Evolutionary conservation across 2,329 filamentous ascomycete species (phyloP).

Genomic region (Lachnellula willkommii): DNA sequence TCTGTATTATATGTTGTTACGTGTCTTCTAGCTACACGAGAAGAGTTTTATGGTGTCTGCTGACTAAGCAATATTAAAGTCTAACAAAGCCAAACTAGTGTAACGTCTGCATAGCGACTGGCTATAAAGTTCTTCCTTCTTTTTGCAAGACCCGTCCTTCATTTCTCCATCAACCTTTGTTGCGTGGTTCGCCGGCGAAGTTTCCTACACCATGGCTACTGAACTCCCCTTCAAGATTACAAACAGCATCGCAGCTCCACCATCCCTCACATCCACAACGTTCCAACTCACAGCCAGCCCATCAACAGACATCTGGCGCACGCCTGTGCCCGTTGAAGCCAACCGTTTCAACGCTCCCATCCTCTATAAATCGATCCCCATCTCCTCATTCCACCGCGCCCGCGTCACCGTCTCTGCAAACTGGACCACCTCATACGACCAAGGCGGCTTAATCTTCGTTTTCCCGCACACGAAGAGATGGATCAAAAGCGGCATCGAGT

Average conservation of each 20-base stretch:
- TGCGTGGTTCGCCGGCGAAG: too few relatives aligned
- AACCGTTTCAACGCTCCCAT: slow-evolving; percentile 53
- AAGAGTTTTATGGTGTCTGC: too few relatives aligned
- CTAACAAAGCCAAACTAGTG: too few relatives aligned
- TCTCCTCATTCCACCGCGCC: slow-evolving; percentile 57
- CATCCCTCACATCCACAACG: slow-evolving; percentile 1
- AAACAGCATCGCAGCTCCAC: neutral
- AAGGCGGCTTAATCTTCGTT: slow-evolving; percentile 56
- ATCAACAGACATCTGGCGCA: slow-evolving; percentile 70
- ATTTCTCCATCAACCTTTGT: too few relatives aligned
- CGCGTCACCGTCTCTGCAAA: slow-evolving; percentile 55
- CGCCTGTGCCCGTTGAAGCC: slow-evolving; percentile 53
- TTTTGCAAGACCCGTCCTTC: too few relatives aligned
- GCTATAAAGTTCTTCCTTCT: too few relatives aligned
- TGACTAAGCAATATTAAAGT: too few relatives aligned
- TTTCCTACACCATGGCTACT: neutral
- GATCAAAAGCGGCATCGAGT: slow-evolving; percentile 78
- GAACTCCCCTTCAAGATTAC: neutral
- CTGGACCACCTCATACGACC: slow-evolving; percentile 61
- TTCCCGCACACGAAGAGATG: slow-evolving; percentile 48
- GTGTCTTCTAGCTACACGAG: too few relatives aligned
- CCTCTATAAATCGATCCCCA: slow-evolving; percentile 30
- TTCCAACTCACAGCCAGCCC: slow-evolving; percentile 7
- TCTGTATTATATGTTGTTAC: too few relatives aligned
- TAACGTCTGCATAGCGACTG: too few relatives aligned